Evolutionary conservation across 805 yeast species (phyloP).

Genomic region (Ogataea degrootiae): DNA sequence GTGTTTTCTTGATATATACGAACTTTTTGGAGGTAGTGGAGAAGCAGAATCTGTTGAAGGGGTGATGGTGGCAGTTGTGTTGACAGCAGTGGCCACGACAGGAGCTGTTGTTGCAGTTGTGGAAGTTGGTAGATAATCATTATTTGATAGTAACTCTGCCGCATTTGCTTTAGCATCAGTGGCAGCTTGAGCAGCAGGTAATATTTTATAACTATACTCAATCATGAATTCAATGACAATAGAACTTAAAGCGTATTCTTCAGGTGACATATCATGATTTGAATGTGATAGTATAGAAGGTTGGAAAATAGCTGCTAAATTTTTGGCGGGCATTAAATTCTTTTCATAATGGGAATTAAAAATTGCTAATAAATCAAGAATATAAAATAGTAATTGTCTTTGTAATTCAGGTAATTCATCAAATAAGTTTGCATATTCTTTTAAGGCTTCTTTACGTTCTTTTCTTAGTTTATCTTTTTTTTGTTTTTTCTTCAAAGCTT

Average conservation of each 20-base stretch:
- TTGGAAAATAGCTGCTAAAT: constrained; percentile 93
- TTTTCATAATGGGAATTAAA: constrained; percentile 73
- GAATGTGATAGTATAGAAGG: constrained; percentile 95
- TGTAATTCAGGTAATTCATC: constrained; percentile 70
- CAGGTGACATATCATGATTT: constrained; percentile 86
- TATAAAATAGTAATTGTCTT: constrained; percentile 77
- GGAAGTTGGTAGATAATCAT: not conserved
- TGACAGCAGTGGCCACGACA: not conserved
- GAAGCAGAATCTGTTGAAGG: constrained; percentile 1
- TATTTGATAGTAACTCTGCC: not conserved
- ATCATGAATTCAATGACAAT: constrained; percentile 84
- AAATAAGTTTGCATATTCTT: constrained; percentile 65
- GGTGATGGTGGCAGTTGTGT: constrained; percentile 1
- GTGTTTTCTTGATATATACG: constrained; percentile 27
- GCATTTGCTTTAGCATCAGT: constrained; percentile 1
- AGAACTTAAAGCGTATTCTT: constrained; percentile 83
- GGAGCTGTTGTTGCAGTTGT: not conserved
- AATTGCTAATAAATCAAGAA: constrained; percentile 79
- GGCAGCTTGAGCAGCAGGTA: constrained; percentile 45
- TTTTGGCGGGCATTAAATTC: constrained; percentile 88
- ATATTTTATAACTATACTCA: constrained; percentile 73
- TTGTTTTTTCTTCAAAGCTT: constrained; percentile 35
- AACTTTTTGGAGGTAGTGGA: constrained; percentile 13
- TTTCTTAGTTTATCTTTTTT: constrained; percentile 54
- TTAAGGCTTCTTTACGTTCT: constrained; percentile 65